Conservation (phyloP, 768 basidiomycete genomes). For the Rhizopogon salebrosus region DNA sequence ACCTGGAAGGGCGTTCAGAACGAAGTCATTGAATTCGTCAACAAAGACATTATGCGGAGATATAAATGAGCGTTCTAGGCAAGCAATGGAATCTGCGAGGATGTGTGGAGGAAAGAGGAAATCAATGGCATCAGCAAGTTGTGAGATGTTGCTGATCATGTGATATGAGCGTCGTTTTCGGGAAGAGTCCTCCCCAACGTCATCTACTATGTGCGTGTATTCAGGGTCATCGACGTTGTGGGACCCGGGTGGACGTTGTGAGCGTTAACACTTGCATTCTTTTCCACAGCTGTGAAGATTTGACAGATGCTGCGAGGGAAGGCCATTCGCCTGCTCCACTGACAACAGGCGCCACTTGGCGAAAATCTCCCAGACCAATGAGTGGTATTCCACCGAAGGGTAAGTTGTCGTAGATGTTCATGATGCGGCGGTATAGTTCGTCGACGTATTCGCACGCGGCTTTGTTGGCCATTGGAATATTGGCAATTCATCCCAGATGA, state of each 20-base stretch:
- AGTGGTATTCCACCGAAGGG: constrained; percentile 36
- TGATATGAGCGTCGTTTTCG: constrained; percentile 19
- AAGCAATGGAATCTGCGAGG: too few relatives aligned
- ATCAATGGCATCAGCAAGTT: too few relatives aligned
- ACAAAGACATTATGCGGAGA: too few relatives aligned
- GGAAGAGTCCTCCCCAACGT: constrained; percentile 30
- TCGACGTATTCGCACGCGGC: constrained; percentile 32
- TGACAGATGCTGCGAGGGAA: constrained; percentile 32
- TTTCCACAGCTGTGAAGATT: constrained; percentile 29
- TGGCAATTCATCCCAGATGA: constrained; percentile 44
- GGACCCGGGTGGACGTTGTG: constrained; percentile 30
- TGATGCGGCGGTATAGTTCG: constrained; percentile 26
- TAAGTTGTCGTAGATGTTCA: too few relatives aligned
- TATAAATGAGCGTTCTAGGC: too few relatives aligned
- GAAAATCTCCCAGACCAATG: constrained; percentile 34
- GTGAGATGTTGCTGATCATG: too few relatives aligned
- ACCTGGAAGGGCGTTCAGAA: too few relatives aligned
- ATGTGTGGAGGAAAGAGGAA: too few relatives aligned
- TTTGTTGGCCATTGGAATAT: constrained; percentile 36
- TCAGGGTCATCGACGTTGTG: constrained; percentile 30
- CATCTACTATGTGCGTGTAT: constrained; percentile 32
- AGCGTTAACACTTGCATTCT: constrained; percentile 24
- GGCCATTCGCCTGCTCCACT: constrained; percentile 21
- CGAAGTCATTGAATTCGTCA: too few relatives aligned
- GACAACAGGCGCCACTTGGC: constrained; percentile 39